Evolutionary conservation across 1,139 yeast genomes (phyloP).

Genomic region (Geotrichum bryndzae): DNA sequence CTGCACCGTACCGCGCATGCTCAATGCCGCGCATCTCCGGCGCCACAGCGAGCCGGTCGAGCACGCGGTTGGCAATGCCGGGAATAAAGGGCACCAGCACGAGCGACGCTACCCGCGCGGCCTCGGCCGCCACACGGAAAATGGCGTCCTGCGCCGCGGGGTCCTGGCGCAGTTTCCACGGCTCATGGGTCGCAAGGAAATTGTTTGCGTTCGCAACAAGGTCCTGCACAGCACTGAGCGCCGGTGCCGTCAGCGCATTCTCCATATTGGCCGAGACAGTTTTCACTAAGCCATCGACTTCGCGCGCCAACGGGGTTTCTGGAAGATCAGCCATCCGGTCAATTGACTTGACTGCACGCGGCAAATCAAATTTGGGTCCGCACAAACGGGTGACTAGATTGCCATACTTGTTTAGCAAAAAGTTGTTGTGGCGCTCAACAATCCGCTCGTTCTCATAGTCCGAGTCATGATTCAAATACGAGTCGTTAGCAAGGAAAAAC

Average conservation of each 20-base stretch:
- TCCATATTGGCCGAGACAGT: slow-evolving; percentile 43
- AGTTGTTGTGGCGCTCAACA: slow-evolving; percentile 50
- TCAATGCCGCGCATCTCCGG: slow-evolving; percentile 38
- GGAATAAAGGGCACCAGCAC: slow-evolving; percentile 72
- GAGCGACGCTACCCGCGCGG: slow-evolving; percentile 61
- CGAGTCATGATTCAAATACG: slow-evolving; percentile 69
- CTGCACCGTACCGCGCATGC: slow-evolving; percentile 45
- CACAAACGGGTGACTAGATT: slow-evolving; percentile 71
- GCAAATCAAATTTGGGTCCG: slow-evolving; percentile 59
- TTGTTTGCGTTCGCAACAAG: slow-evolving; percentile 58
- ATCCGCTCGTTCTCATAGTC: slow-evolving; percentile 65
- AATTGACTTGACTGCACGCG: slow-evolving; percentile 35
- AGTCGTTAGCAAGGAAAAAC: slow-evolving; percentile 69
- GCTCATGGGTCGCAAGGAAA: slow-evolving; percentile 47
- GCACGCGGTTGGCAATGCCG: slow-evolving; percentile 46
- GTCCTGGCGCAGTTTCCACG: slow-evolving; percentile 43
- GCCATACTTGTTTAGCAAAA: slow-evolving; percentile 74
- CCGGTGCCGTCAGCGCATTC: slow-evolving; percentile 52
- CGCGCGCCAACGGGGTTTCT: slow-evolving; percentile 22
- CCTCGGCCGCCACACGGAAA: slow-evolving; percentile 63
- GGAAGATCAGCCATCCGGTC: not conserved
- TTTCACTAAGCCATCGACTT: slow-evolving; percentile 31
- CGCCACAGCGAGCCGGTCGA: slow-evolving; percentile 58
- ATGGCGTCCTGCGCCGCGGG: slow-evolving; percentile 37
- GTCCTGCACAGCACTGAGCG: slow-evolving; percentile 55